Evolutionary conservation across 257 asterid genomes (phyloP).

Genomic region (Salvia rosmarinus): DNA sequence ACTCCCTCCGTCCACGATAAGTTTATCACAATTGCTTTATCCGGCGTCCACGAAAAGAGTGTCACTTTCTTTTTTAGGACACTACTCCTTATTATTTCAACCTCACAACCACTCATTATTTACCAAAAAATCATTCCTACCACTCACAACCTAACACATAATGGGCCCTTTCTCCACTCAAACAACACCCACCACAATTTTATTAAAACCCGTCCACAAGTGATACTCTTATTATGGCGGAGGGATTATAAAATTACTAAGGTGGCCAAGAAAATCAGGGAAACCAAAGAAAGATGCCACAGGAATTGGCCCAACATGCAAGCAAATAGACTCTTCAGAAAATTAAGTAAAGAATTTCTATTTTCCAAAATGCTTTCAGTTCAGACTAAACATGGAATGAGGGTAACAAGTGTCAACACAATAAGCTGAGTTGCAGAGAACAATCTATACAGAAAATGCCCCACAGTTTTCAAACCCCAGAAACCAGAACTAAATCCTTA

Average conservation of each 20-base stretch:
- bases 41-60: no score
- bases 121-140: no score
- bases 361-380: not conserved
- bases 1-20: no score
- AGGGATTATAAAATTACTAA: not conserved
- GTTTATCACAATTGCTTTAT: no score
- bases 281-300: not conserved
- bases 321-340: not conserved
- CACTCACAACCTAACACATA: no score
- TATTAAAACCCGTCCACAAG: no score
- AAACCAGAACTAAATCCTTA: not conserved
- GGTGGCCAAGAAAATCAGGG: not conserved
- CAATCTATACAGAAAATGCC: not conserved
- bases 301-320: not conserved
- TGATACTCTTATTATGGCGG: no score
- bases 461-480: not conserved
- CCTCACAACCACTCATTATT: no score
- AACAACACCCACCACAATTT: no score
- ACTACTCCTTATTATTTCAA: no score
- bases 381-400: not conserved
- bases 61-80: no score
- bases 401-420: not conserved
- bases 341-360: constrained; percentile 1
- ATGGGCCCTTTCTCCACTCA: no score
- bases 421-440: not conserved